phyloP scores from a whole-genome alignment of 2,329 filamentous ascomycete genomes.

The Monosporascus cannonballus region DNA sequence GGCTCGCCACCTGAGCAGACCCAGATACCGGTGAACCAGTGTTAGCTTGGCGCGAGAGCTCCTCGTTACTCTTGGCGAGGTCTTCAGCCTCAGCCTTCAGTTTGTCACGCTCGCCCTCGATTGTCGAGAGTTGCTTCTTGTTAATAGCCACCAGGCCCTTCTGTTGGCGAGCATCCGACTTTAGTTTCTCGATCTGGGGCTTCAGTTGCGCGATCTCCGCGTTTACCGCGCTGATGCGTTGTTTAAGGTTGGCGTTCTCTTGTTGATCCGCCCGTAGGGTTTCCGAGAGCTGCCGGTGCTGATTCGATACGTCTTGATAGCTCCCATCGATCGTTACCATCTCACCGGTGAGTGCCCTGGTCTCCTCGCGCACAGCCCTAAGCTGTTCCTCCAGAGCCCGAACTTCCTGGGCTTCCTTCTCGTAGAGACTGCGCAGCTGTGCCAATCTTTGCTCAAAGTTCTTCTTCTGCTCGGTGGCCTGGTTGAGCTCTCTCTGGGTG shows the following conservation, averaged over 20 bases:
- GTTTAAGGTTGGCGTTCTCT: conserved; percentile 80
- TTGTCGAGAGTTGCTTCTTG: conserved; percentile 91
- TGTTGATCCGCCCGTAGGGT: conserved; percentile 81
- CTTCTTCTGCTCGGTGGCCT: conserved; percentile 79
- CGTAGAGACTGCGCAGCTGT: conserved; percentile 81
- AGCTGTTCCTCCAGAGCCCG: conserved; percentile 81
- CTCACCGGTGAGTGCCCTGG: conserved; percentile 76
- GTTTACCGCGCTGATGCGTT: conserved; percentile 79
- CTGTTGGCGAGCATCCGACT: conserved; percentile 86
- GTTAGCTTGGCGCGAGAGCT: conserved; percentile 46
- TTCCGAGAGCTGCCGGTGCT: conserved; percentile 70
- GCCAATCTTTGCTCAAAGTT: conserved; percentile 86
- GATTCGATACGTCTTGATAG: conserved; percentile 73
- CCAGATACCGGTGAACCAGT: conserved; percentile 41
- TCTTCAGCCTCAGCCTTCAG: conserved; percentile 73
- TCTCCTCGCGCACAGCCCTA: conserved; percentile 68
- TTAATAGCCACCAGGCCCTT: conserved; percentile 97
- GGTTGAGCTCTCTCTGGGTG: conserved; percentile 75
- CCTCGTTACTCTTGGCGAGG: conserved; percentile 57
- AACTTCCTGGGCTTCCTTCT: conserved; percentile 86
- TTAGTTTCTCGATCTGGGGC: conserved; percentile 88
- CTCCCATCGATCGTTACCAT: conserved; percentile 76
- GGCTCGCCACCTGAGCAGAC: conserved; percentile 57
- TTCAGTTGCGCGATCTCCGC: conserved; percentile 77
- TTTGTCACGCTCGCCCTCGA: conserved; percentile 83